phyloP scores from a whole-genome alignment of 2,329 filamentous ascomycete genomes.

The Rutstroemia sp. region DNA sequence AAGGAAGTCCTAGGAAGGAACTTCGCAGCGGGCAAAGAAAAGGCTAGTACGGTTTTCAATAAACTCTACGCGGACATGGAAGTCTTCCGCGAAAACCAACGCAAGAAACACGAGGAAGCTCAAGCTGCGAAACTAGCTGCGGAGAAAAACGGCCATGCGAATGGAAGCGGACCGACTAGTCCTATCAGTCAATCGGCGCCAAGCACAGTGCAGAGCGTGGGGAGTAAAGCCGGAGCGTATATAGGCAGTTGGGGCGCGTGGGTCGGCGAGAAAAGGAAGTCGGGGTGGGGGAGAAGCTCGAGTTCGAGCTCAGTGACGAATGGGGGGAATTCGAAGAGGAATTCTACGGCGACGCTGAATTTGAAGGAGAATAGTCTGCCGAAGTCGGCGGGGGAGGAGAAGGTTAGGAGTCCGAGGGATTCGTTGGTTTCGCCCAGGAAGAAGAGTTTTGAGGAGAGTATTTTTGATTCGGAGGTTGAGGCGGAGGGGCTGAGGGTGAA shows the following conservation, averaged over 20 bases:
- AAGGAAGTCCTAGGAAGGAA: slow-evolving; percentile 83
- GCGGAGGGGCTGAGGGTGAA: not conserved
- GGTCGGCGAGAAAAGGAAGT: slow-evolving; percentile 69
- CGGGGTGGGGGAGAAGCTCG: slow-evolving; percentile 41
- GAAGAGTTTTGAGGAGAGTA: slow-evolving; percentile 26
- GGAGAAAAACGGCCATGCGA: slow-evolving; percentile 16
- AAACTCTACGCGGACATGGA: slow-evolving; percentile 90
- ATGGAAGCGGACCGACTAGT: slow-evolving; percentile 11
- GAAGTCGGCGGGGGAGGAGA: slow-evolving; percentile 16
- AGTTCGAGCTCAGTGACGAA: slow-evolving; percentile 70
- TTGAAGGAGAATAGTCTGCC: slow-evolving; percentile 16
- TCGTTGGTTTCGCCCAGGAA: slow-evolving; percentile 1
- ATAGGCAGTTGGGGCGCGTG: slow-evolving; percentile 62
- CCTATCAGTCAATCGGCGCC: slow-evolving; percentile 30
- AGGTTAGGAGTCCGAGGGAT: slow-evolving; percentile 24
- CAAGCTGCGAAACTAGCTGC: slow-evolving; percentile 24
- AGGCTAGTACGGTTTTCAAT: slow-evolving; percentile 80
- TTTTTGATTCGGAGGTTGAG: slow-evolving; percentile 27
- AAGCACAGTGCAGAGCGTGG: slow-evolving; percentile 41
- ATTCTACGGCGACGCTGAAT: slow-evolving; percentile 10
- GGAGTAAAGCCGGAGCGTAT: slow-evolving; percentile 53
- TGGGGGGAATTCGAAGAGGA: slow-evolving; percentile 24
- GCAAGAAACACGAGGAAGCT: slow-evolving; percentile 52
- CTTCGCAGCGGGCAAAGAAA: slow-evolving; percentile 79
- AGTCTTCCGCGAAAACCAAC: slow-evolving; percentile 65